Percentiles rank a stretch among this genome's conserved stretches.
Evolutionary conservation across 2,329 filamentous ascomycete species (phyloP).

Genomic region (Trichophyton mentagrophytes): DNA sequence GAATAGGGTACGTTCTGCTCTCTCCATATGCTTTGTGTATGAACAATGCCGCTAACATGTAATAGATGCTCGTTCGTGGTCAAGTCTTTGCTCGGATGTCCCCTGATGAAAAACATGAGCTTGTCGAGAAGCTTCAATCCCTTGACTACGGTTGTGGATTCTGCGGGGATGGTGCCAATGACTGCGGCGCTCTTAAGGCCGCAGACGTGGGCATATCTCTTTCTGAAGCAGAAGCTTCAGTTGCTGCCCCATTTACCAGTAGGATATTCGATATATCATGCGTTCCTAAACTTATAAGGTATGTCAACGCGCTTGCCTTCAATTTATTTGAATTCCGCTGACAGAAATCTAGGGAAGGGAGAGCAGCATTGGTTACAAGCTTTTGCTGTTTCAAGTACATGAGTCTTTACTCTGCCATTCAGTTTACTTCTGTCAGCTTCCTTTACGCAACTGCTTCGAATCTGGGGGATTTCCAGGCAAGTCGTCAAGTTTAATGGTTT

Average conservation of each 20-base stretch:
- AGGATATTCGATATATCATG: conserved; percentile 93
- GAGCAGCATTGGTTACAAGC: conserved; percentile 90
- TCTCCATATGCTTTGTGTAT: not conserved
- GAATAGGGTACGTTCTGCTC: conserved; percentile 41
- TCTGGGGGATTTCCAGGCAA: conserved; percentile 80
- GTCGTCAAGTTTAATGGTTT: conserved; percentile 3
- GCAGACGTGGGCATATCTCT: conserved; percentile 95
- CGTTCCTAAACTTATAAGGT: conserved; percentile 80
- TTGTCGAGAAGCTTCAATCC: conserved; percentile 92
- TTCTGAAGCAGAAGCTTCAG: conserved; percentile 92
- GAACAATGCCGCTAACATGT: conserved; percentile 9
- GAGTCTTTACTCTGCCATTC: conserved; percentile 97
- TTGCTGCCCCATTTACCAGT: conserved; percentile 95
- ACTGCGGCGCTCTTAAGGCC: conserved; percentile 91
- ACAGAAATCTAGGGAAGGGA: conserved; percentile 54
- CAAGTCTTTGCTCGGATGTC: conserved; percentile 98
- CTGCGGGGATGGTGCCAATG: conserved; percentile 93
- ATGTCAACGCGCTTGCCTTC: conserved; percentile 16
- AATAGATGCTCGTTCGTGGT: conserved; percentile 72
- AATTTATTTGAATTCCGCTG: conserved; percentile 13
- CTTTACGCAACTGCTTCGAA: conserved; percentile 89
- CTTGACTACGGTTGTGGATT: conserved; percentile 94
- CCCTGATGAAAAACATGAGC: conserved; percentile 93
- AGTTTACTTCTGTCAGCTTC: conserved; percentile 95
- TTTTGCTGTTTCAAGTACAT: conserved; percentile 99